Evolutionary conservation across 2,329 filamentous ascomycete species (phyloP).

Genomic region (Colletotrichum filicis): DNA sequence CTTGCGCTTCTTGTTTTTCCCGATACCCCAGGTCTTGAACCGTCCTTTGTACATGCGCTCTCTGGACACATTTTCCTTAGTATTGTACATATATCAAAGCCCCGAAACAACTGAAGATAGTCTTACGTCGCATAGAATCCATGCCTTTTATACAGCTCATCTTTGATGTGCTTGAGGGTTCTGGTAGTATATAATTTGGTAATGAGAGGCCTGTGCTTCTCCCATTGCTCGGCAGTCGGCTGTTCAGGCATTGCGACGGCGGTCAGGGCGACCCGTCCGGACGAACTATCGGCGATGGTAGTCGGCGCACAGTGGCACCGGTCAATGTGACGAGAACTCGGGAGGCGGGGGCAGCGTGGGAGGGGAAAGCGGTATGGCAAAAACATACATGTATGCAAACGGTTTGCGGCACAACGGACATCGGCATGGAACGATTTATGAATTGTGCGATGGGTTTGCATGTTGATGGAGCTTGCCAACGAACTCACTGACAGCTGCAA

Average conservation of each 20-base stretch:
- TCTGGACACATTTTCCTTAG: background rate
- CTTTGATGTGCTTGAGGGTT: conserved; percentile 14
- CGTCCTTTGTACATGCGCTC: conserved; percentile 33
- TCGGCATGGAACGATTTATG: conserved; percentile 9
- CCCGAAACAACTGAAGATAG: background rate
- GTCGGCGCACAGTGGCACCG: background rate
- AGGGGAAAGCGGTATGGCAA: background rate
- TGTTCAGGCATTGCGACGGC: conserved; percentile 5
- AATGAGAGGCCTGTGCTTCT: conserved; percentile 15
- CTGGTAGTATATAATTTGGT: conserved; percentile 13
- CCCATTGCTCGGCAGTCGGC: conserved; percentile 31
- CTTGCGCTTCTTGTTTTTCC: conserved; percentile 25
- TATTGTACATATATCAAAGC: background rate
- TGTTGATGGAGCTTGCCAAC: background rate
- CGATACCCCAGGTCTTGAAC: conserved; percentile 27
- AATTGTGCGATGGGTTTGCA: conserved; percentile 7
- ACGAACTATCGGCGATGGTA: background rate
- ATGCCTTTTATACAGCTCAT: background rate
- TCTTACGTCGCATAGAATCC: conserved; percentile 31
- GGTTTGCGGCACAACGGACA: background rate
- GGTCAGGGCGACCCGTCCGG: background rate
- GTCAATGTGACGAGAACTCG: background rate
- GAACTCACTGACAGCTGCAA: background rate
- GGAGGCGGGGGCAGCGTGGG: background rate
- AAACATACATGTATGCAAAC: background rate